phyloP scores from a whole-genome alignment of 2,329 filamentous ascomycete genomes.

The Diplodia intermedia region DNA sequence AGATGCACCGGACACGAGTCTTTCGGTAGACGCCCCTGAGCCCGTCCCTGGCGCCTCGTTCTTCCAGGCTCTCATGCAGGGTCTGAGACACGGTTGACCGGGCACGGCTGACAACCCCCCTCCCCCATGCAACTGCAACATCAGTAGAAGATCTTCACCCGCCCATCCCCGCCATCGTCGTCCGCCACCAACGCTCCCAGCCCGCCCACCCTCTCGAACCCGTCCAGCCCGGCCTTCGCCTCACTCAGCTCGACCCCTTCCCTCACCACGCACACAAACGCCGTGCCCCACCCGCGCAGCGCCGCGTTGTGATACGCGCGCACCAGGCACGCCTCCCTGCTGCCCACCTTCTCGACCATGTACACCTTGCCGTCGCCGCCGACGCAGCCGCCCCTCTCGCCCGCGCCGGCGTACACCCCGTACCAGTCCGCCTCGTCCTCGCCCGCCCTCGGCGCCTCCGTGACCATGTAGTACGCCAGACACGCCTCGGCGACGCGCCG shows the following conservation, averaged over 20 bases:
- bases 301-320: slow-evolving; percentile 26
- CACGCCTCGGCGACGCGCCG: not conserved
- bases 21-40: not conserved
- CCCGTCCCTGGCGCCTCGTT: not conserved
- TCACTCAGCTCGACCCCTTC: not conserved
- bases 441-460: slow-evolving; percentile 11
- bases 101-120: no score
- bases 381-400: not conserved
- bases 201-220: slow-evolving; percentile 5
- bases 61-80: not conserved
- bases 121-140: no score
- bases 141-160: slow-evolving; percentile 28
- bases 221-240: not conserved
- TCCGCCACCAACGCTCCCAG: not conserved
- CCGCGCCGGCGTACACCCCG: no score
- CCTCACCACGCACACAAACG: slow-evolving; percentile 4
- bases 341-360: slow-evolving; percentile 16
- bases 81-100: not conserved
- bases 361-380: slow-evolving; percentile 12
- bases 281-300: slow-evolving; percentile 21
- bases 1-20: not conserved
- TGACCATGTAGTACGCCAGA: slow-evolving; percentile 14
- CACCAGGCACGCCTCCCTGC: not conserved
- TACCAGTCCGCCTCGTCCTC: not conserved
- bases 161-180: not conserved